These are phyloP conservation scores for Populus alba DNA, from an alignment of 345 rosid species.

Conservation along the genomic window DNA sequence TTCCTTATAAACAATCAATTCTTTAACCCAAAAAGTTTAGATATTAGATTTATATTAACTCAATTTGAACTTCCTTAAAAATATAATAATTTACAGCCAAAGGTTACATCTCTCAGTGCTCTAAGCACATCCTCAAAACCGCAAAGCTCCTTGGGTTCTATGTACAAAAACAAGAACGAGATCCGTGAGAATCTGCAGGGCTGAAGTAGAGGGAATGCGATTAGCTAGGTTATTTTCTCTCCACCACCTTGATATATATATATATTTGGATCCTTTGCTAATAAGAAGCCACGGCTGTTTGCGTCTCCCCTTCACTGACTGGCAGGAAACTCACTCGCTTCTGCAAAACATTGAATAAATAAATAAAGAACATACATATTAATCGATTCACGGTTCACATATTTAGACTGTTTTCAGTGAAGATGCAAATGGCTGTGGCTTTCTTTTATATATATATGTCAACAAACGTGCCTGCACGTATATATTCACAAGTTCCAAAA, in stretches of 20 bases:
- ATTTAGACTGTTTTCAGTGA: no score
- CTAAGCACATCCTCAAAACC: conserved; percentile 13
- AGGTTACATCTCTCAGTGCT: conserved; percentile 1
- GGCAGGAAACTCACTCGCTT: conserved; percentile 80
- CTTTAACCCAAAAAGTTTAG: no score
- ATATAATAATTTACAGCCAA: not conserved
- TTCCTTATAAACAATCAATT: no score
- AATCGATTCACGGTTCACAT: no score
- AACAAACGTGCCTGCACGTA: not conserved
- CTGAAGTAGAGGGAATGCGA: conserved; percentile 4
- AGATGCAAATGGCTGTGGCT: no score
- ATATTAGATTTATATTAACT: no score
- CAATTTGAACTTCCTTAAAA: no score
- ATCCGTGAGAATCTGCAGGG: conserved; percentile 7
- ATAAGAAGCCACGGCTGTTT: conserved; percentile 59
- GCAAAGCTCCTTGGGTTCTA: conserved; percentile 1
- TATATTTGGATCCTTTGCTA: not conserved
- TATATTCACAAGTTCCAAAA: not conserved
- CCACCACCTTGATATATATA: not conserved
- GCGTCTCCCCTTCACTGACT: conserved; percentile 57
- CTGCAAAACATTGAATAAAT: conserved; percentile 39
- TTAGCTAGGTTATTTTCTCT: not conserved
- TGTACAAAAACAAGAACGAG: conserved; percentile 3
- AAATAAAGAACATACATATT: no score
- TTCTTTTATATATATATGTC: no score